phyloP scores from a whole-genome alignment of 208 protist species.

The Leishmania amazonensis region DNA sequence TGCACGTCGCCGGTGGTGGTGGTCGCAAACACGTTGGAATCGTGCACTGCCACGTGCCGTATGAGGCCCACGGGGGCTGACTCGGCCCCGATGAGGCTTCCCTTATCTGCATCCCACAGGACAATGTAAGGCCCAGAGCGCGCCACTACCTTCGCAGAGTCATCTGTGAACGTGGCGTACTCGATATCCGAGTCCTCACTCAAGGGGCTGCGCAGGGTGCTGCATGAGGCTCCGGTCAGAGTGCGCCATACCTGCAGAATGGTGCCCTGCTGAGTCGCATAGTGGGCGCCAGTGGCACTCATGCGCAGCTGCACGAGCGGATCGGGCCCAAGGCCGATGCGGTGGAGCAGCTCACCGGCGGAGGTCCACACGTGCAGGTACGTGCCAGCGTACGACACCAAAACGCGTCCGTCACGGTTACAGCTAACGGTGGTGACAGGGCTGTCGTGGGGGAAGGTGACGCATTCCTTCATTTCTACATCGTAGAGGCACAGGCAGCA shows the following conservation, averaged over 20 bases:
- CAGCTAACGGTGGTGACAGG: conserved; percentile 52
- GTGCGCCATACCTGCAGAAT: conserved; percentile 68
- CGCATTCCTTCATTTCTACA: conserved; percentile 26
- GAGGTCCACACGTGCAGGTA: conserved; percentile 76
- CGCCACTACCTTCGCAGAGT: conserved; percentile 60
- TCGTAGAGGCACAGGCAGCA: conserved; percentile 59
- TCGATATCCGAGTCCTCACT: conserved; percentile 34
- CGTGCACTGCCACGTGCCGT: conserved; percentile 52
- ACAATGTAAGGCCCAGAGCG: conserved; percentile 44
- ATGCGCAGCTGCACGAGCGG: conserved; percentile 65
- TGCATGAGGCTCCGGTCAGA: conserved; percentile 40
- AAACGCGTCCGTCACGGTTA: conserved; percentile 60
- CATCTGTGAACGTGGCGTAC: conserved; percentile 59
- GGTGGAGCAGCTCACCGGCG: conserved; percentile 66
- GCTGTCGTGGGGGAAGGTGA: conserved; percentile 59
- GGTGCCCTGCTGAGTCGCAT: conserved; percentile 59
- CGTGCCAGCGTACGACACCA: conserved; percentile 62
- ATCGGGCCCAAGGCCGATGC: conserved; percentile 51
- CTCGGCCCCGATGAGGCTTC: conserved; percentile 50
- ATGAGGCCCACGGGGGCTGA: conserved; percentile 51
- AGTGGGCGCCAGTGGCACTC: conserved; percentile 51
- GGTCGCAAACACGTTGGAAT: conserved; percentile 47
- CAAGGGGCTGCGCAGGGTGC: conserved; percentile 40
- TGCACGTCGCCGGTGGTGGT: conserved; percentile 62
- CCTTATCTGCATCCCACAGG: conserved; percentile 64